These are phyloP conservation scores for Lactifluus subvellereus DNA, from an alignment of 768 basidiomycete species.

Conservation along the genomic window DNA sequence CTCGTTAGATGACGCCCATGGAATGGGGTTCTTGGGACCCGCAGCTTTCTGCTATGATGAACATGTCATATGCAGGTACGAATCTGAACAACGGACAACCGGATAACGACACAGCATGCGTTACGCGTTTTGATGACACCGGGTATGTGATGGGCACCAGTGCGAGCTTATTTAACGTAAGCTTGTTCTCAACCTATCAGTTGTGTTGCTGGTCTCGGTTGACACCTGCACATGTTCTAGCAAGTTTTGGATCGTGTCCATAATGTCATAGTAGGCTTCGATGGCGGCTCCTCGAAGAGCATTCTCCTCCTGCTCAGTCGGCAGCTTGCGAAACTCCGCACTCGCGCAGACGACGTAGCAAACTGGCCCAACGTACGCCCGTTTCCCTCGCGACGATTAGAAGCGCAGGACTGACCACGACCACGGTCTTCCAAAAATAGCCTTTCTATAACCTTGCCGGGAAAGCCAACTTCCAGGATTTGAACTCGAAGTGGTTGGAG, in stretches of 20 bases:
- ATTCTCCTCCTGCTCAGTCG: slow-evolving; percentile 45
- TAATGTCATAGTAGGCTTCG: slow-evolving; percentile 40
- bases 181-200: slow-evolving; percentile 9
- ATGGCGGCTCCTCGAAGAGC: slow-evolving; percentile 33
- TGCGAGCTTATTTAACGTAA: slow-evolving; percentile 60
- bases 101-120: slow-evolving; percentile 52
- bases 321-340: slow-evolving; percentile 44
- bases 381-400: slow-evolving; percentile 4
- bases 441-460: slow-evolving; percentile 49
- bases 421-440: slow-evolving; percentile 3
- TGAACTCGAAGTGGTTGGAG: slow-evolving; percentile 46
- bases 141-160: slow-evolving; percentile 74
- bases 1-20: slow-evolving; percentile 47
- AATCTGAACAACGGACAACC: slow-evolving; percentile 52
- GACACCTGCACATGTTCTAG: slow-evolving; percentile 27
- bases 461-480: slow-evolving; percentile 45
- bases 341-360: slow-evolving; percentile 53
- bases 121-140: slow-evolving; percentile 67
- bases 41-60: slow-evolving; percentile 61
- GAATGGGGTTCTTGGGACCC: slow-evolving; percentile 76
- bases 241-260: slow-evolving; percentile 45
- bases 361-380: slow-evolving; percentile 56
- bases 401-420: neutral
- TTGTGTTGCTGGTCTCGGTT: neutral
- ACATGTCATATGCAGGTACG: slow-evolving; percentile 60